Base-by-base conservation (phyloP, 192 early-diverging fungal genomes). In the Funneliformis geosporum region DNA sequence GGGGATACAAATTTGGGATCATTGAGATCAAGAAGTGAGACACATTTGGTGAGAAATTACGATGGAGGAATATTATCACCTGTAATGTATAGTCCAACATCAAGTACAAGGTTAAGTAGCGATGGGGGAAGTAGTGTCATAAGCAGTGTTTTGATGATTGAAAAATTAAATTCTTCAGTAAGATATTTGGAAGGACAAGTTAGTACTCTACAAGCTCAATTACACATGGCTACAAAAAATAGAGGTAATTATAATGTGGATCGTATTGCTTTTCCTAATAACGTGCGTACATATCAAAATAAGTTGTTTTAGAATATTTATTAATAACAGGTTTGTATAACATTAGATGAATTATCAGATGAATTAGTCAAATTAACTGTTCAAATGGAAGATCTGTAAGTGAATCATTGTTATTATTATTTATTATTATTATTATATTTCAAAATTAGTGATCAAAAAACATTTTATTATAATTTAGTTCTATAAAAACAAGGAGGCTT, bases 181-280 rank as follows among this genome's bases (percentile, higher is more conserved):
- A 86, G 88, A 40, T 89, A 92, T 28, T 78, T 93, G 25, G 90
- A 93, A 73, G 88, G 90, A 9, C 94, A 95, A 71, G 80, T 93
- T 27, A 80, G 83, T n/a, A 87, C 90, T 23, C 80, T 93, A 46
- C 88, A 90, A 25, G 83, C 86, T 12, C 94, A 95, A 81, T 78
- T 93, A 16, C 86, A 92, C 25, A 84, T 86, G 75, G 83, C 89
- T 8, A 88, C 86, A 10, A 88, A 88, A 79, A 89, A 88, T 43
- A 83, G 92, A 80, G 84, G 87, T 90, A 75, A 78, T 67, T 62
- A n/a, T 16, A 28, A n/a, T n/a, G n/a, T n/a, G 33, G 33, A 2
- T 33, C 33, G 33, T 33, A 33, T 33, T 33, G 33, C 33, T 33
- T 33, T 33, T 33, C 33, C 33, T 33, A 33, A 33, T 33, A 33